phyloP scores from a whole-genome alignment of 2,329 filamentous ascomycete species.

The Colletotrichum neosansevieriae region DNA sequence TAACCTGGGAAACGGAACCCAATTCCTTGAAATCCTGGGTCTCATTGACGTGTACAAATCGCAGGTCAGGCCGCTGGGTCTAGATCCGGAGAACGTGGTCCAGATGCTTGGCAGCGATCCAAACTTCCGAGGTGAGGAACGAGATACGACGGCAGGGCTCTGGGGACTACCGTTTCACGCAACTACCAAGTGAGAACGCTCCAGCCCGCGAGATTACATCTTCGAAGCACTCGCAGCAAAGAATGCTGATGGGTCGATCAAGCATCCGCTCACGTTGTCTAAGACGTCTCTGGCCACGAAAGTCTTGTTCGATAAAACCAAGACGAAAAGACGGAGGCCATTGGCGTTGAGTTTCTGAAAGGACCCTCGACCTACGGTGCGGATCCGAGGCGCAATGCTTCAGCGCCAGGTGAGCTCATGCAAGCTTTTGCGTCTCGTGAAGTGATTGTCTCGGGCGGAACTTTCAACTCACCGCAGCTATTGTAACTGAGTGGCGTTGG shows the following conservation, averaged over 20 bases:
- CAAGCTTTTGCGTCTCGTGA: constrained; percentile 52
- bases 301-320: constrained; percentile 51
- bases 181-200: not conserved
- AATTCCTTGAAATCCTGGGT: not conserved
- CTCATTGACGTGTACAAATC: not conserved
- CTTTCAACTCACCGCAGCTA: constrained; percentile 59
- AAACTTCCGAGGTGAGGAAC: not conserved
- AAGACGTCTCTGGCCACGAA: constrained; percentile 52
- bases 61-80: not conserved
- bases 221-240: constrained; percentile 51
- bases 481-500: constrained; percentile 60
- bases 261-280: constrained; percentile 57
- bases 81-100: not conserved
- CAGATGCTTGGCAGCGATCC: not conserved
- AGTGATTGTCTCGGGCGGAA: constrained; percentile 62
- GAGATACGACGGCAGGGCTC: not conserved
- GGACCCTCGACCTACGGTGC: constrained; percentile 56
- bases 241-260: constrained; percentile 57
- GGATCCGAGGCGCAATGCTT: constrained; percentile 50
- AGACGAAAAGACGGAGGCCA: constrained; percentile 44
- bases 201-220: constrained; percentile 39
- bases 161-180: not conserved
- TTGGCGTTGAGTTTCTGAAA: constrained; percentile 56
- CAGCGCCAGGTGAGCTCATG: constrained; percentile 37
- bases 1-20: constrained; percentile 31